A percentile compares a stretch with the other conserved stretches of the same genome.
Conservation (phyloP, 2,329 filamentous ascomycete species). For the Paraphoma chrysanthemicola region DNA sequence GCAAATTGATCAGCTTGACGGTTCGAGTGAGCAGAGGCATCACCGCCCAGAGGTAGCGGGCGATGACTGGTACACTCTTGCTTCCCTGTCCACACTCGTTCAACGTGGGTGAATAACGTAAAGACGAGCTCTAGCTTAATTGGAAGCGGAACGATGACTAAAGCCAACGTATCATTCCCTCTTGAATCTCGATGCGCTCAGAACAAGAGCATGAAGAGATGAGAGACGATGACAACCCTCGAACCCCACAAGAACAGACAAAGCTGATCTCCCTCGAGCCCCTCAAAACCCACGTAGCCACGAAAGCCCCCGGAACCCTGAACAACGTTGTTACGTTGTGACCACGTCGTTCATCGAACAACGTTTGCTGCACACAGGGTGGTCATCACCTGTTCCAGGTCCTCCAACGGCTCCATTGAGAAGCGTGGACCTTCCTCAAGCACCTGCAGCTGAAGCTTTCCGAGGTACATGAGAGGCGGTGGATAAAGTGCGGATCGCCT, state of each 20-base stretch:
- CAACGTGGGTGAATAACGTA: conserved; percentile 43
- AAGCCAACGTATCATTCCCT: not conserved
- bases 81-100: conserved; percentile 53
- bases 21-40: conserved; percentile 33
- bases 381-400: conserved; percentile 21
- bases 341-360: not conserved
- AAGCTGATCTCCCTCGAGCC: conserved; percentile 5
- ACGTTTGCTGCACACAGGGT: conserved; percentile 17
- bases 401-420: not conserved
- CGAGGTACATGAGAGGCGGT: conserved; percentile 5
- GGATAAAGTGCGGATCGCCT: conserved; percentile 7
- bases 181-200: not conserved
- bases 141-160: conserved; percentile 39
- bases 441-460: not conserved
- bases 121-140: conserved; percentile 52
- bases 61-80: conserved; percentile 40
- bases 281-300: conserved; percentile 1
- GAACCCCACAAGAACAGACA: conserved; percentile 11
- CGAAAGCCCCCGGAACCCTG: conserved; percentile 7
- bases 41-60: conserved; percentile 37
- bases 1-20: conserved; percentile 32
- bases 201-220: conserved; percentile 10
- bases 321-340: conserved; percentile 8
- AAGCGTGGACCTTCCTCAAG: not conserved
- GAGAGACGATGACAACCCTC: conserved; percentile 12